These are phyloP conservation scores for Aureobasidium vineae DNA, from an alignment of 2,329 filamentous ascomycete genomes.

Conservation along the genomic window DNA sequence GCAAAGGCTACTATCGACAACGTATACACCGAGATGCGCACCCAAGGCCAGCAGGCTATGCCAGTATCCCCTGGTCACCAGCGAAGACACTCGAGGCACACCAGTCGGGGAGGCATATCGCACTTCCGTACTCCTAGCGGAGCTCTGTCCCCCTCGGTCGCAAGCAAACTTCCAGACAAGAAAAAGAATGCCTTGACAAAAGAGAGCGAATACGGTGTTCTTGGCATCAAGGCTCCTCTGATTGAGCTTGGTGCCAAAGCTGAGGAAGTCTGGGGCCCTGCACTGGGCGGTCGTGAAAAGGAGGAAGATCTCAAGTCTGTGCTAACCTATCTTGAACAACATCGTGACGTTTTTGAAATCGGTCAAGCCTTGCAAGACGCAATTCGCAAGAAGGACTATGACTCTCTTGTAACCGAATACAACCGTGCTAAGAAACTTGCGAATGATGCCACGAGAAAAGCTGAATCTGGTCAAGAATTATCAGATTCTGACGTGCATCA, in stretches of 20 bases:
- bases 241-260: constrained; percentile 90
- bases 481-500: constrained; percentile 80
- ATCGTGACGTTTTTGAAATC: constrained; percentile 78
- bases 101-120: constrained; percentile 58
- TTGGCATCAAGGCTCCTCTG: constrained; percentile 83
- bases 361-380: constrained; percentile 74
- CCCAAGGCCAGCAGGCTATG: constrained; percentile 57
- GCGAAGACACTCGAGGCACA: constrained; percentile 62
- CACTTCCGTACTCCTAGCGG: constrained; percentile 42
- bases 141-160: constrained; percentile 37
- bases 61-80: constrained; percentile 27
- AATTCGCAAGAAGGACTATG: constrained; percentile 89
- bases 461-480: constrained; percentile 57
- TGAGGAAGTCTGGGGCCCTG: constrained; percentile 96
- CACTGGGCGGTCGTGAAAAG: constrained; percentile 84
- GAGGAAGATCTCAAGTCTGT: constrained; percentile 83
- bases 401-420: constrained; percentile 82
- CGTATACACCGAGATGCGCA: constrained; percentile 93
- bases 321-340: constrained; percentile 70
- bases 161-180: constrained; percentile 51
- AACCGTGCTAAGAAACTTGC: constrained; percentile 76
- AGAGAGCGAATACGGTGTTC: constrained; percentile 86
- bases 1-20: constrained; percentile 98
- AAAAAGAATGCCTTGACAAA: constrained; percentile 90
- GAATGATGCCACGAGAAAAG: constrained; percentile 71